Conservation (phyloP, 2,329 filamentous ascomycete genomes). For the Exophiala bonariae region DNA sequence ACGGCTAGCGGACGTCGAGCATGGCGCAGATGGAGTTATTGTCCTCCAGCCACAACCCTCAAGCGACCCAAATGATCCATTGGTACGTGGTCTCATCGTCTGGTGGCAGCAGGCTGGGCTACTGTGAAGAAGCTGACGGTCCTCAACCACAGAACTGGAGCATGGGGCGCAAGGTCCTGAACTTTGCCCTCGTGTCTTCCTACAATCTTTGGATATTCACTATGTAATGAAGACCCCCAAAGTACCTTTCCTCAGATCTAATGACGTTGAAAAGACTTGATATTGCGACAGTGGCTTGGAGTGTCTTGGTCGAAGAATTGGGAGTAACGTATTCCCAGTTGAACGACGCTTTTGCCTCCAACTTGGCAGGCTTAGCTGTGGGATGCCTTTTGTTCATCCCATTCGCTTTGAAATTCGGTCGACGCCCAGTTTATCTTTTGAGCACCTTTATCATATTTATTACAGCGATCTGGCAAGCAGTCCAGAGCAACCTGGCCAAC, state of each 20-base stretch:
- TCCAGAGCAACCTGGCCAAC: too few species aligned
- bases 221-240: slow-evolving; percentile 26
- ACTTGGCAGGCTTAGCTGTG: slow-evolving; percentile 43
- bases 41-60: too few species aligned
- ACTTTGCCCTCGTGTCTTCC: slow-evolving; percentile 43
- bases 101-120: too few species aligned
- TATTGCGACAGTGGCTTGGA: slow-evolving; percentile 45
- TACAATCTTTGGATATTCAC: slow-evolving; percentile 46
- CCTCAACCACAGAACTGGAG: slow-evolving; percentile 53
- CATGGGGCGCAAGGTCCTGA: slow-evolving; percentile 40
- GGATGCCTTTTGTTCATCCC: slow-evolving; percentile 47
- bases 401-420: slow-evolving; percentile 48
- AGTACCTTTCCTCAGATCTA: background rate
- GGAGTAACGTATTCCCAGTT: slow-evolving; percentile 42
- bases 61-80: too few species aligned
- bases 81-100: too few species aligned
- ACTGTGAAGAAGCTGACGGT: too few species aligned
- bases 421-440: slow-evolving; percentile 48
- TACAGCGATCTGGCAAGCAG: too few species aligned
- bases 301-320: slow-evolving; percentile 42
- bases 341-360: slow-evolving; percentile 48
- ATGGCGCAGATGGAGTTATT: too few species aligned
- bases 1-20: too few species aligned
- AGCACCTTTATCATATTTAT: too few species aligned
- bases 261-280: slow-evolving; percentile 29